Conservation (phyloP, 176 grass and related monocot genomes). For the Ensete glaucum region DNA sequence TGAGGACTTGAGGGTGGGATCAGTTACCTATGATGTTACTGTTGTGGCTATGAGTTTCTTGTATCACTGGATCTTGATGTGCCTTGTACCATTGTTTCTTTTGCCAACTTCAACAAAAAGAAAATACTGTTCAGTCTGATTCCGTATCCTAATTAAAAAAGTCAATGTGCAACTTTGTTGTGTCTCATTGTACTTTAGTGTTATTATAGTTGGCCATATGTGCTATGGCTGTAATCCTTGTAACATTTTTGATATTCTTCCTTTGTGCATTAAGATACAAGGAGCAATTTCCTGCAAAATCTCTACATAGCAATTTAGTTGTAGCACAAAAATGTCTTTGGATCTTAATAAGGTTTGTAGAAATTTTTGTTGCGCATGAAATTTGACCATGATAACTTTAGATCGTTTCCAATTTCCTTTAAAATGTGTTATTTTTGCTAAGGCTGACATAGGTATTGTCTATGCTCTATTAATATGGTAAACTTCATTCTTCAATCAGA, state of each 20-base stretch:
- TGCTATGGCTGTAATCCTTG: background rate
- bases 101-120: too few species aligned
- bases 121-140: too few species aligned
- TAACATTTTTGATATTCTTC: background rate
- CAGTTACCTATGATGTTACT: background rate
- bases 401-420: background rate
- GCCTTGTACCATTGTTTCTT: too few species aligned
- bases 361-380: background rate
- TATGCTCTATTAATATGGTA: background rate
- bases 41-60: too few species aligned
- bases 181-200: background rate
- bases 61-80: too few species aligned
- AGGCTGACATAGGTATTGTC: background rate
- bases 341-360: background rate
- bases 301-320: background rate
- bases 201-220: background rate
- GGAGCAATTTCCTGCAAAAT: background rate
- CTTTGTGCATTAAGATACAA: background rate
- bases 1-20: background rate
- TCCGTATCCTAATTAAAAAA: background rate
- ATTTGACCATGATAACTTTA: background rate
- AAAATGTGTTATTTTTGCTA: background rate
- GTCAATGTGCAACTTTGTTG: background rate
- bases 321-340: background rate
- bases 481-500: background rate